phyloP scores from a whole-genome alignment of 2,329 filamentous ascomycete species.

The Alternaria postmessia region DNA sequence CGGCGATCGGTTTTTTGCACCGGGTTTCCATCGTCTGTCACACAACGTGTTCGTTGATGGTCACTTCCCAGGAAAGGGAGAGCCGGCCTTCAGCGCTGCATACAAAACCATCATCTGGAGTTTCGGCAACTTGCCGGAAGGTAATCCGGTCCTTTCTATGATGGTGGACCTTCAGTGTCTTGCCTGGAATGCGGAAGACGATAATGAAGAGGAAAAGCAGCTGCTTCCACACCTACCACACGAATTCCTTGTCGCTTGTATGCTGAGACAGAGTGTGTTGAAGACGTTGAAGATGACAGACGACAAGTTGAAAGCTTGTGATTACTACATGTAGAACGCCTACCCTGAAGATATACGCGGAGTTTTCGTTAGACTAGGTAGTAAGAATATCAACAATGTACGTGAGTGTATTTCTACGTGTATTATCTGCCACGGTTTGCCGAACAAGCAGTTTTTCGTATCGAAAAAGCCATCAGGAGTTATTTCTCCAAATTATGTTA shows the following conservation, averaged over 20 bases:
- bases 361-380: too few species aligned
- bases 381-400: too few species aligned
- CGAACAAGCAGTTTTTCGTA: accelerated
- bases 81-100: background rate
- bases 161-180: background rate
- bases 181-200: background rate
- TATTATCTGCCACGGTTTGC: too few species aligned
- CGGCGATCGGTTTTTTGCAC: background rate
- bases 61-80: background rate
- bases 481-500: too few species aligned
- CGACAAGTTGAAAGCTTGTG: background rate
- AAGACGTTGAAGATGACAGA: background rate
- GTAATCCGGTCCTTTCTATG: background rate
- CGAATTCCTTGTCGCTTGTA: background rate
- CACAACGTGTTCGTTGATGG: background rate
- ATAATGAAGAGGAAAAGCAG: background rate
- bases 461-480: too few species aligned
- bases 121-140: background rate
- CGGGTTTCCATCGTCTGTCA: background rate
- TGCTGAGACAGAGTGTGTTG: background rate
- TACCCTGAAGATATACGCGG: too few species aligned
- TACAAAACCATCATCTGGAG: background rate
- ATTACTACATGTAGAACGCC: background rate
- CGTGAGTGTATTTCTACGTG: too few species aligned
- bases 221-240: background rate